A percentile compares a stretch with the other conserved stretches of the same genome.
Evolutionary conservation across 2,329 filamentous ascomycete species (phyloP).

Genomic region (Cercospora zeina): DNA sequence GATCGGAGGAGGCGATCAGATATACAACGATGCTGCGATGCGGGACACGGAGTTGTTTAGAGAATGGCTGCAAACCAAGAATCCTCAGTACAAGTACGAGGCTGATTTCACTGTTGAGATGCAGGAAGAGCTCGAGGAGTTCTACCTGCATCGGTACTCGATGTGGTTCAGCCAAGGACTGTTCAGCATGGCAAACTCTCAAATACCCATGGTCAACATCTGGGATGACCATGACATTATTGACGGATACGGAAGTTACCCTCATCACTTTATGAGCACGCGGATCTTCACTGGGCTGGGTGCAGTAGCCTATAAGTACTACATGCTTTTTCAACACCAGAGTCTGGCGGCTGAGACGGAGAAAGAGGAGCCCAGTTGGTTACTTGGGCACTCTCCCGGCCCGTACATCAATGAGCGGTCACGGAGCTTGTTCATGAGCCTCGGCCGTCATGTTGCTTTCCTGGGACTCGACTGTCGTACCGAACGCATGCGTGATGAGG

Average conservation of each 20-base stretch:
- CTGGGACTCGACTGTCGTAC: conserved; percentile 89
- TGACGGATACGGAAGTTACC: conserved; percentile 85
- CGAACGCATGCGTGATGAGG: conserved; percentile 79
- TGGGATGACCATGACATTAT: conserved; percentile 81
- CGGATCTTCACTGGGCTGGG: conserved; percentile 88
- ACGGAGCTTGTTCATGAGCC: conserved; percentile 78
- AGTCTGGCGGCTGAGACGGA: conserved; percentile 79
- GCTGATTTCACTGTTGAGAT: conserved; percentile 76
- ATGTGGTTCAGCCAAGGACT: conserved; percentile 97
- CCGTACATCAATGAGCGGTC: conserved; percentile 88
- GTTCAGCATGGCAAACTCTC: conserved; percentile 86
- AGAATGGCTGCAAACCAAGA: conserved; percentile 80
- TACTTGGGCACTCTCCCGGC: conserved; percentile 74
- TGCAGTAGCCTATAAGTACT: conserved; percentile 95
- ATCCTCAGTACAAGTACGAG: conserved; percentile 75
- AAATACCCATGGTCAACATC: conserved; percentile 98
- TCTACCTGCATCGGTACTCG: conserved; percentile 84
- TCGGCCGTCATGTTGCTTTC: conserved; percentile 77
- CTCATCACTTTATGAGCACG: conserved; percentile 83
- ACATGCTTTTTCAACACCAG: conserved; percentile 97
- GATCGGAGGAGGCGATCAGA: conserved; percentile 94
- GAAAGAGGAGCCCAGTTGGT: conserved; percentile 84
- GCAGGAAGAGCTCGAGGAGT: conserved; percentile 83
- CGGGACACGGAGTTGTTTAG: conserved; percentile 73
- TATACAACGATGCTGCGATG: conserved; percentile 88